phyloP scores from a whole-genome alignment of 2,329 filamentous ascomycete genomes.

The Stenocarpella maydis region DNA sequence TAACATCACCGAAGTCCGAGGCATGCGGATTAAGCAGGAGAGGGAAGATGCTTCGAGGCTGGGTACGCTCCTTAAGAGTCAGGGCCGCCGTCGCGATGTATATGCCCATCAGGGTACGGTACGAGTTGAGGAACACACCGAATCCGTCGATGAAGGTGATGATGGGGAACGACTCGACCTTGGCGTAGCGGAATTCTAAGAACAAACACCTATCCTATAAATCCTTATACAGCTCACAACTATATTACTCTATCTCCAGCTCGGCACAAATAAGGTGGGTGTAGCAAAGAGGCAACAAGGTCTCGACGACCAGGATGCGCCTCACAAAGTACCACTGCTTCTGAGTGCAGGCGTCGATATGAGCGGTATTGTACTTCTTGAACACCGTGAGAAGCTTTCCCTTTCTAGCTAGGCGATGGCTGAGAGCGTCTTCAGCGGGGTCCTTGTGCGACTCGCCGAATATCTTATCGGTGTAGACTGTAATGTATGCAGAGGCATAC shows the following conservation, averaged over 20 bases:
- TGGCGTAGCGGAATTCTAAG: background rate
- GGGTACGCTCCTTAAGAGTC: background rate
- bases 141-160: background rate
- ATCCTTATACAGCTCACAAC: background rate
- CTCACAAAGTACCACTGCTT: background rate
- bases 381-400: background rate
- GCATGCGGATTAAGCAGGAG: background rate
- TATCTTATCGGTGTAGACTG: background rate
- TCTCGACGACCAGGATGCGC: background rate
- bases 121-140: background rate
- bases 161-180: background rate
- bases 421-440: background rate
- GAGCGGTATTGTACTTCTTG: background rate
- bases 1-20: background rate
- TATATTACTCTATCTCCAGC: background rate
- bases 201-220: background rate
- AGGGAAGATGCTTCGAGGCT: background rate
- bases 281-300: background rate
- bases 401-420: background rate
- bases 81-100: background rate
- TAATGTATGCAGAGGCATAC: background rate
- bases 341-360: background rate
- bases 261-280: too few species aligned
- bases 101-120: background rate
- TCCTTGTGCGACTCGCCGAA: background rate